These are phyloP conservation scores for Picochlorum sp. DNA, from an alignment of 139 green algal species.

Conservation along the genomic window DNA sequence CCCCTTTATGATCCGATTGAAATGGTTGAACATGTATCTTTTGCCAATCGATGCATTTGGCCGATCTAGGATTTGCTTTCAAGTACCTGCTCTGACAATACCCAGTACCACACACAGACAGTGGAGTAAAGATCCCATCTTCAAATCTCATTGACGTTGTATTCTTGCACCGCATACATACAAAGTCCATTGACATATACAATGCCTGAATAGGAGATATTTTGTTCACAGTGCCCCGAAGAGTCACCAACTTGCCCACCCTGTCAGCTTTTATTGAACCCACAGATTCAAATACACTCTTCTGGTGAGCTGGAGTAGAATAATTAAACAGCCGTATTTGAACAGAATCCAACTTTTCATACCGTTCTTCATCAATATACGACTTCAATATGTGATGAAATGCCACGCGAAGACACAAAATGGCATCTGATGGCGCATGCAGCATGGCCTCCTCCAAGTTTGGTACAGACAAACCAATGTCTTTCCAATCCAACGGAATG, in stretches of 20 bases:
- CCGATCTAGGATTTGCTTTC: slow-evolving; percentile 29
- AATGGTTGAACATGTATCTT: slow-evolving; percentile 68
- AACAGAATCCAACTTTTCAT: background rate
- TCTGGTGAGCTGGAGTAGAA: slow-evolving; percentile 43
- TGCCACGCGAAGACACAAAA: slow-evolving; percentile 47
- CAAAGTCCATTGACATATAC: slow-evolving; percentile 60
- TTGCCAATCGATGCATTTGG: slow-evolving; percentile 70
- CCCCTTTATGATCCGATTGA: slow-evolving; percentile 17
- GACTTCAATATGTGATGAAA: slow-evolving; percentile 35
- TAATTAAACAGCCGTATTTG: slow-evolving; percentile 13
- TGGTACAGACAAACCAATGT: slow-evolving; percentile 1
- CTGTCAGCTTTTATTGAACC: slow-evolving; percentile 12
- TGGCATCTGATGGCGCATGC: slow-evolving; percentile 39
- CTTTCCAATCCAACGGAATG: slow-evolving; percentile 29
- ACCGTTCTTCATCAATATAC: slow-evolving; percentile 4
- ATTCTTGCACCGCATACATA: slow-evolving; percentile 64
- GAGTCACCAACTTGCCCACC: slow-evolving; percentile 56
- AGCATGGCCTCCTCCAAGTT: slow-evolving; percentile 50
- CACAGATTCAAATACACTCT: slow-evolving; percentile 34
- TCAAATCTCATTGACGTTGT: slow-evolving; percentile 23
- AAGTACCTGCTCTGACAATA: slow-evolving; percentile 69
- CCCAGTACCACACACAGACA: slow-evolving; percentile 40
- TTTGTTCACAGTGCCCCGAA: slow-evolving; percentile 71
- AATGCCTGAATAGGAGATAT: slow-evolving; percentile 52
- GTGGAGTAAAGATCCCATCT: slow-evolving; percentile 56